Conservation (phyloP, 495 filamentous ascomycete genomes). For the Aspergillus campestris region DNA sequence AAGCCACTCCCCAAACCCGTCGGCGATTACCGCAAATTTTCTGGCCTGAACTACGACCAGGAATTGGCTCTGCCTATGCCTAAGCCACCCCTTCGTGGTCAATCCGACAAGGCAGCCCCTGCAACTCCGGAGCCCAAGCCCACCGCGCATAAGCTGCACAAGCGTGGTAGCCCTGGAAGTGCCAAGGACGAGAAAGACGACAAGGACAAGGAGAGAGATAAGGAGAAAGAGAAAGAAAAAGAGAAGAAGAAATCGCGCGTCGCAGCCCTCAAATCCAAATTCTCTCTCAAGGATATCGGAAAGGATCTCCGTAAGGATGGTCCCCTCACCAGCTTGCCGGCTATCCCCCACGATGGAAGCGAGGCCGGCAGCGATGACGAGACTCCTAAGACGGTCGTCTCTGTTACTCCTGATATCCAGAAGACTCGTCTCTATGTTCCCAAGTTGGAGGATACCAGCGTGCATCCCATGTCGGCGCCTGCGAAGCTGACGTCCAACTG, state of each 20-base stretch:
- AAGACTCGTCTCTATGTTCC: too few species aligned
- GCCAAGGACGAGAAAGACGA: neutral
- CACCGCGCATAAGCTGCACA: neutral
- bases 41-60: constrained; percentile 21
- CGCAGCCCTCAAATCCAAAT: constrained; percentile 21
- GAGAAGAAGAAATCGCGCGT: constrained; percentile 22
- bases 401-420: too few species aligned
- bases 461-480: too few species aligned
- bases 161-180: neutral
- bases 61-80: constrained; percentile 27
- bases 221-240: constrained; percentile 1
- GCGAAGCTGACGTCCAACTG: too few species aligned
- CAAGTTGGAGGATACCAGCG: too few species aligned
- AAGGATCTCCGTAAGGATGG: constrained; percentile 20
- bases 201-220: neutral
- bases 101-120: neutral
- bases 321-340: constrained; percentile 9
- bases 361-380: neutral
- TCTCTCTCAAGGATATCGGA: constrained; percentile 27
- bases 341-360: neutral
- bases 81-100: constrained; percentile 10
- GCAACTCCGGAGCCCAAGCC: neutral
- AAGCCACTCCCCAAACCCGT: neutral
- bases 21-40: constrained; percentile 6
- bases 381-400: neutral